Base-by-base conservation (phyloP, 169 alveolate species). In the Ichthyophthirius multifiliis region DNA sequence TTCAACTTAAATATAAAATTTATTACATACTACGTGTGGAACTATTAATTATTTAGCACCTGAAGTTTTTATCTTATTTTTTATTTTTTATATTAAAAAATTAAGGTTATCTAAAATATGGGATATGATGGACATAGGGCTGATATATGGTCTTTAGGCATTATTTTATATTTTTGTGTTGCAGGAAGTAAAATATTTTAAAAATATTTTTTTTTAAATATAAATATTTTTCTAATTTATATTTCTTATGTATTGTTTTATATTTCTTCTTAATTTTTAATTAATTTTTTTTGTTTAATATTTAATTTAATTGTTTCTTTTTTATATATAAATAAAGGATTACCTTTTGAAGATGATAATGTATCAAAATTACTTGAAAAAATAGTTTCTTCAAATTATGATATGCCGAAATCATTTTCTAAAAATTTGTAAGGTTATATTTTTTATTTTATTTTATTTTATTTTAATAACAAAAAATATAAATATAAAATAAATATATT, bases 61-160 rank as follows among this genome's bases (percentile, higher is more conserved):
- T 4, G 97, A 94, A 83, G 92, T 90, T 41, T 74, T 93, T 5
- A 77, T 20, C 13, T 41, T 13, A 7, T 41, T 43, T 73, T 85
- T 39, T 71, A 83, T 45, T 30, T 65, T 16, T 83, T 71, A 65
- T 92, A 93, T 62, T 77, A 89, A 7, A 92, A 94, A 0, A 94
- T 94, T 3, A 94, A 93, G 82, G 89, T 90, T 30, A 79, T 94
- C 5, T 76, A 89, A 46, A 90, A 90, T 18, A 82, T 88, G 43
- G 94, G 93, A 10, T 94, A 94, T 77, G 93, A 86, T 80, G 97
- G 97, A 3, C 79, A 82, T 32, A 67, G 84, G 75, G 91, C 94
- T 35, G 97, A 94, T 71, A 91, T 94, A 20, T 94, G 97, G 96
- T 85, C 93, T 5, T 83, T 94, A 67, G 97, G 97, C 43, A 94